A percentile compares a stretch with the other conserved stretches of the same genome.
Conservation (phyloP, 2,329 filamentous ascomycete genomes). For the Trichoderma harzianum region DNA sequence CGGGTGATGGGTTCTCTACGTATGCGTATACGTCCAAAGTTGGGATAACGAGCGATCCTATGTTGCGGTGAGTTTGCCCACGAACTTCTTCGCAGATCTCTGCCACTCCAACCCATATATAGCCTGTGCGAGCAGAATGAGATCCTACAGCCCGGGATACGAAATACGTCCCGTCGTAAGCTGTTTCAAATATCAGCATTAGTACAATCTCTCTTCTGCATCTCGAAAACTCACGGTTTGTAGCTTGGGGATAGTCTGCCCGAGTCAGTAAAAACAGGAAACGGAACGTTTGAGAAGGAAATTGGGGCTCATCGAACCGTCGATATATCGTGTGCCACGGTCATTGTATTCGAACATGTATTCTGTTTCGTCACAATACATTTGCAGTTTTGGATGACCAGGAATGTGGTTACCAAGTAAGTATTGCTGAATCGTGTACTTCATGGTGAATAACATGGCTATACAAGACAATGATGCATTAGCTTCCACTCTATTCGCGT, state of each 20-base stretch:
- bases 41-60: neutral
- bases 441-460: neutral
- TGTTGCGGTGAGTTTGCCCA: neutral
- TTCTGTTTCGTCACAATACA: neutral
- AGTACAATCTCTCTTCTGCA: neutral
- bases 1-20: neutral
- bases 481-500: neutral
- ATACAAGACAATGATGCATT: neutral
- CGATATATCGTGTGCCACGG: neutral
- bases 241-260: neutral
- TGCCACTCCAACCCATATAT: neutral
- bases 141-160: neutral
- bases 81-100: neutral
- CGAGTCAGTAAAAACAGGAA: neutral
- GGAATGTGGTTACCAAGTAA: neutral
- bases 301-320: neutral
- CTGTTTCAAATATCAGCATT: neutral
- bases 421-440: neutral
- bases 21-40: neutral
- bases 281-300: neutral
- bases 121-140: neutral
- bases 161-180: neutral
- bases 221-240: neutral
- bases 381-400: neutral
- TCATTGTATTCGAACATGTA: neutral